Percentiles rank a stretch among this genome's conserved stretches.
Evolutionary conservation across 2,329 filamentous ascomycete species (phyloP).

Genomic region (Ophiostoma novo-ulmi): DNA sequence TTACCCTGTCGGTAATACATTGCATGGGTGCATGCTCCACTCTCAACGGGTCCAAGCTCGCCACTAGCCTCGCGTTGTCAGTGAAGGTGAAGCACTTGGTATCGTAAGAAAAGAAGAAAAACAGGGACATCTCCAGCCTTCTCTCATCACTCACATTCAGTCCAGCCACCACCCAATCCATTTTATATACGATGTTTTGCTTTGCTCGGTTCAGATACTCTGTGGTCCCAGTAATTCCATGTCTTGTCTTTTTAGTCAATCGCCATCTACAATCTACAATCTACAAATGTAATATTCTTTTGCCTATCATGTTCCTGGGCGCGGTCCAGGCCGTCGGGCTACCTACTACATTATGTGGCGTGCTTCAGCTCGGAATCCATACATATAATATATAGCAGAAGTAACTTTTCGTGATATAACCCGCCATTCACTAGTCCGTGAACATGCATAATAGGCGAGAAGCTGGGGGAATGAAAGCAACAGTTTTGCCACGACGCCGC

Average conservation of each 20-base stretch:
- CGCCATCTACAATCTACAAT: no score
- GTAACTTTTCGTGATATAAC: background rate
- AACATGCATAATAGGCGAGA: background rate
- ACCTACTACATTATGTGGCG: background rate
- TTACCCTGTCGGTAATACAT: background rate
- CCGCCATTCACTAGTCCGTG: background rate
- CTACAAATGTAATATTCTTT: no score
- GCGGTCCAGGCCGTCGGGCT: background rate
- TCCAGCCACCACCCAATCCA: background rate
- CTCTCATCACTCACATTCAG: background rate
- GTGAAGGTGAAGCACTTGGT: background rate
- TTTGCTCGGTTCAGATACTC: background rate
- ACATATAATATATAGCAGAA: no score
- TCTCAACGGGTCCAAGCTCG: background rate
- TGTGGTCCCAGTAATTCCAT: no score
- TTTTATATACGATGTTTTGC: background rate
- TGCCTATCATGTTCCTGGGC: background rate
- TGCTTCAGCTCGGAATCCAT: background rate
- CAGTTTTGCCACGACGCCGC: no score
- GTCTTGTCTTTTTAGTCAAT: no score
- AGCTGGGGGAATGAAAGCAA: no score
- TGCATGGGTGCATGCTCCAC: background rate
- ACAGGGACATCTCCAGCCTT: conserved; percentile 5
- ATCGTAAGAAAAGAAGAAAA: background rate
- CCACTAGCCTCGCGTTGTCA: background rate